Conservation (phyloP, 208 protist genomes). For the Crithidia brevicula region DNA sequence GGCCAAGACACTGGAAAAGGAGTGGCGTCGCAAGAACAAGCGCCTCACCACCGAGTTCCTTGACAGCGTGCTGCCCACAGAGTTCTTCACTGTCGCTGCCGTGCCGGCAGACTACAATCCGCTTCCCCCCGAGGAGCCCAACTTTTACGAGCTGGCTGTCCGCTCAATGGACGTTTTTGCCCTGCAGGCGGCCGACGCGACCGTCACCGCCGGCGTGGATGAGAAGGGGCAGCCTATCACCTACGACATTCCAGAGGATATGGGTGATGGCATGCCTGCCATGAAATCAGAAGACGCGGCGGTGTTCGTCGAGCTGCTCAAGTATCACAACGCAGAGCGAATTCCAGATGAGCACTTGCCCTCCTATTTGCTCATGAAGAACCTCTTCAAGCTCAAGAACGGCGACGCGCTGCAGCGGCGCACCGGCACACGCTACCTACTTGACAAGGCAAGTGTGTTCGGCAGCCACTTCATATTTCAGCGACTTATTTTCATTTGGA, state of each 20-base stretch:
- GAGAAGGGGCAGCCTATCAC: constrained; percentile 37
- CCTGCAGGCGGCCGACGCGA: constrained; percentile 35
- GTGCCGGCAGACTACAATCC: constrained; percentile 86
- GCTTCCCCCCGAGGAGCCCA: constrained; percentile 76
- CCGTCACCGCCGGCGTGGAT: constrained; percentile 34
- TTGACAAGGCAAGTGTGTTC: constrained; percentile 98
- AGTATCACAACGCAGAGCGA: constrained; percentile 83
- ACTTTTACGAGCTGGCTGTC: constrained; percentile 88
- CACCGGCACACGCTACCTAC: constrained; percentile 95
- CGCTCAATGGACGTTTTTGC: constrained; percentile 65
- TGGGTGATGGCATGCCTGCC: constrained; percentile 92
- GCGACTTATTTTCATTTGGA: constrained; percentile 98
- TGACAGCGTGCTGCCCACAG: constrained; percentile 65
- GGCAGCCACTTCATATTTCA: constrained; percentile 98
- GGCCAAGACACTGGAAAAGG: constrained; percentile 78
- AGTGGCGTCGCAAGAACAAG: constrained; percentile 88
- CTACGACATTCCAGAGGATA: constrained; percentile 88
- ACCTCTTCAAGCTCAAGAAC: constrained; percentile 99
- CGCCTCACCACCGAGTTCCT: constrained; percentile 84
- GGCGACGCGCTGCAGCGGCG: constrained; percentile 98
- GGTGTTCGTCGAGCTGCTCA: constrained; percentile 96
- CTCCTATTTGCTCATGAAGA: constrained; percentile 97
- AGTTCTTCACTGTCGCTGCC: constrained; percentile 76
- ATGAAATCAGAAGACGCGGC: constrained; percentile 97
- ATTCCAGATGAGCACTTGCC: constrained; percentile 93